Evolutionary conservation across 2,329 filamentous ascomycete species (phyloP).

Genomic region (Lachnellula suecica): DNA sequence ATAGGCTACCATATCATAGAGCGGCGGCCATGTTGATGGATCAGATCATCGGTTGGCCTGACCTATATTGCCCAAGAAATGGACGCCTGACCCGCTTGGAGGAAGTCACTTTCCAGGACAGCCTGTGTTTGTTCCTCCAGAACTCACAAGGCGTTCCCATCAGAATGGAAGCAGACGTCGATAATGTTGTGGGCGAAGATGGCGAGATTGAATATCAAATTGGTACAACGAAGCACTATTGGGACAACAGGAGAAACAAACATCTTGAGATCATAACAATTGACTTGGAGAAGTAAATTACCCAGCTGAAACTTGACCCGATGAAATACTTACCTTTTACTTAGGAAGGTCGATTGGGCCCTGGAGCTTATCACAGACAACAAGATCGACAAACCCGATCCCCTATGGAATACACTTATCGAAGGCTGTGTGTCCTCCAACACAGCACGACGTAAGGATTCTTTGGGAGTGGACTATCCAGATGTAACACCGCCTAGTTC

Average conservation of each 20-base stretch:
- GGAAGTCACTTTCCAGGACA: conserved; percentile 23
- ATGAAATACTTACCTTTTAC: neutral
- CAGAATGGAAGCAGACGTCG: conserved; percentile 13
- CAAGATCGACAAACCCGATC: conserved; percentile 16
- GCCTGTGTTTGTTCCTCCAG: conserved; percentile 24
- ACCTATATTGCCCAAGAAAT: conserved; percentile 19
- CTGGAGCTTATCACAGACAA: conserved; percentile 31
- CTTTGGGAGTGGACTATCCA: conserved; percentile 25
- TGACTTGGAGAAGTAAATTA: conserved; percentile 27
- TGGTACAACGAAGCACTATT: conserved; percentile 22
- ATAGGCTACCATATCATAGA: conserved; percentile 16
- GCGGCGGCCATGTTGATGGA: conserved; percentile 16
- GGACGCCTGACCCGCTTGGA: conserved; percentile 3
- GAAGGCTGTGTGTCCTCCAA: conserved; percentile 17
- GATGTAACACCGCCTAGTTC: too few relatives aligned
- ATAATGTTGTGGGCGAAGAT: neutral
- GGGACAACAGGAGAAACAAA: conserved; percentile 25
- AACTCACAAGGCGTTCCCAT: conserved; percentile 15
- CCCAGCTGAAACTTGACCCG: neutral
- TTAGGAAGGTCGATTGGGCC: conserved; percentile 30
- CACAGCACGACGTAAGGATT: conserved; percentile 19
- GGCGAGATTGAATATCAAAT: conserved; percentile 20
- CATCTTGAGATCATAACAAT: conserved; percentile 27
- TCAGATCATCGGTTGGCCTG: conserved; percentile 13
- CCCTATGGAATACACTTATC: conserved; percentile 18